Base-by-base conservation (phyloP, 2,329 filamentous ascomycete species). In the Dendrostoma leiphaemia region DNA sequence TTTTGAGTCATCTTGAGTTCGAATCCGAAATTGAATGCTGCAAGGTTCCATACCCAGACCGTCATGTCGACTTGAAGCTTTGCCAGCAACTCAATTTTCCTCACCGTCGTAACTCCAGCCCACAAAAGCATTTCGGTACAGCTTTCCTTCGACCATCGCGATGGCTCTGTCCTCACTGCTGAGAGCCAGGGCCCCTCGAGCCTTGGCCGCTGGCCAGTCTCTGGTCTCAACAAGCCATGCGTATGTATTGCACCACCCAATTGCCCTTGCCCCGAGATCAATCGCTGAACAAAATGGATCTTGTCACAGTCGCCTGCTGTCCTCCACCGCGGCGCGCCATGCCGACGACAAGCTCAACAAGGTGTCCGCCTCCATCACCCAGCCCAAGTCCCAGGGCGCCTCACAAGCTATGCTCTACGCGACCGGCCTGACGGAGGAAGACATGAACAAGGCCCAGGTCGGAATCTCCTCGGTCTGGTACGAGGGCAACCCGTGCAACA, bases 341-440 rank as follows among this genome's bases (percentile, higher is more conserved):
- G 61, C 71, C 62, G 75, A 84, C 56, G 74, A 80, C 41, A 69
- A 79, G 64, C 83, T 96, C 71, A 99, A 99, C 81, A 90, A 84
- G 71, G 79, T 93, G 69, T 97, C 92, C 58, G 78, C 84, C 58
- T 72, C 79, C 69, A 93, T 99, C 76, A 99, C 94, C 24, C 92
- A 97, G 75, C 93, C 92, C 69, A 97, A 97, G 78, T 94, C 93
- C 31, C 94, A 99, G 78, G 94, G 94, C 63, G 94, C 95, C 52
- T 97, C 94, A 38, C 94, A 99, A 78, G 94, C 95, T 61, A 99
- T 99, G 95, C 81, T 99, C 54, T 99, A 96, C 78, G 94, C 90
- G 62, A 97, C 93, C 1, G 95, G 95, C 51, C 78, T 99, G 65
- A 84, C 77, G 38, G 90, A 96, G 67, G 81, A 82, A 53, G 92